Evolutionary conservation across 208 protist genomes (phyloP), one percentile per base, ranked within the genome.

Genomic region (Acanthamoeba sp.): DNA sequence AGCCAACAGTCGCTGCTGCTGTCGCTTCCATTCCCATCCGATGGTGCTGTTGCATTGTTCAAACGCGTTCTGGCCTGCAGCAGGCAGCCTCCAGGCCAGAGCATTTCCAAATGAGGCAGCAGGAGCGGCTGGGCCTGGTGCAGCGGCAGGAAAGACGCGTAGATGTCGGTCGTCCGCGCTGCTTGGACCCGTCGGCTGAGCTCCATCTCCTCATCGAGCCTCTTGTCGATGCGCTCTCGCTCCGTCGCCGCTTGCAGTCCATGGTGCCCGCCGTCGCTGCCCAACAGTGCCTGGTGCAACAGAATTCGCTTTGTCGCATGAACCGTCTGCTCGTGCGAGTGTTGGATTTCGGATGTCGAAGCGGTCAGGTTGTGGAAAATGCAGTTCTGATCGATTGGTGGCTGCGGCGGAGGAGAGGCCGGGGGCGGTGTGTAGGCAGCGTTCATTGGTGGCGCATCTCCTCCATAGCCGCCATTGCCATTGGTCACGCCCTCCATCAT

Each of bases 81-180:
- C 71, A 82, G 71, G 71, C 71, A 82, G 29, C 71, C 71, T 18
- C 71, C 71, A 32, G 71, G 71, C 71, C 71, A 82, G n/a, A 82
- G 36, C 71, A 82, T 40, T 18, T 82, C 71, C 20, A 82, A 20
- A 82, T 82, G 71, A 10, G 71, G 71, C 71, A 82, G 36, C 71
- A 40, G 36, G 38, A 82, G 71, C 36, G 40, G 18, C 71, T 40
- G 34, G 16, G 40, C 71, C 36, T 40, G 71, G 32, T 82, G 71
- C 32, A 20, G 24, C 9, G 62, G 62, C 62, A 69, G 62, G 62
- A 69, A 69, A 29, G 62, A 20, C 24, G 62, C 32, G 20, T 50
- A 82, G 71, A 82, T n/a, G 29, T 82, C 71, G 36, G 6, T 48
- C 38, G 18, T 45, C 22, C 71, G 34, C 40, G 29, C 29, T 2